A percentile compares a stretch with the other conserved stretches of the same genome.
phyloP scores from a whole-genome alignment of 441 rosid genomes.

The Populus hybrid region DNA sequence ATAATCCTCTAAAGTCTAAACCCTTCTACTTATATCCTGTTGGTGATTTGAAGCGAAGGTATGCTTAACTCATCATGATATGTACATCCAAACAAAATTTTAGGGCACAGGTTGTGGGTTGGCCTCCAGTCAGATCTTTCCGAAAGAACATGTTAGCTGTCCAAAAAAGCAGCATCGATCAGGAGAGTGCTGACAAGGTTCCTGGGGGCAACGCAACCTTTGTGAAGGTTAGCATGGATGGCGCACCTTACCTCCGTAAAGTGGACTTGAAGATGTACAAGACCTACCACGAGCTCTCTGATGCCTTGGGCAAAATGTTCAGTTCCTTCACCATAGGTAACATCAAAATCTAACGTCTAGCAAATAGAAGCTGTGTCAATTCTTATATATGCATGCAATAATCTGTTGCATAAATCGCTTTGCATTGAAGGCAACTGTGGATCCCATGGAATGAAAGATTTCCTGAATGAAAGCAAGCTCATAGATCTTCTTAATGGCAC shows the following conservation, averaged over 20 bases:
- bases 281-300: conserved; percentile 59
- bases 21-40: too few relatives aligned
- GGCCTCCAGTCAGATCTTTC: conserved; percentile 90
- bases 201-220: conserved; percentile 31
- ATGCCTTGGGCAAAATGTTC: conserved; percentile 64
- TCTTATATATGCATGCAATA: neutral
- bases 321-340: conserved; percentile 63
- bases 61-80: neutral
- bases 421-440: conserved; percentile 41
- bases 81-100: neutral
- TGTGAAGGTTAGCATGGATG: conserved; percentile 88
- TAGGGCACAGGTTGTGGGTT: conserved; percentile 89
- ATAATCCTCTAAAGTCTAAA: neutral
- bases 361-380: neutral
- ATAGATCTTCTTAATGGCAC: conserved; percentile 55
- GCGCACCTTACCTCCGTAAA: conserved; percentile 87
- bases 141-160: conserved; percentile 58
- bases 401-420: neutral
- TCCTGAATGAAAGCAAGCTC: conserved; percentile 65
- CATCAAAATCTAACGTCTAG: neutral
- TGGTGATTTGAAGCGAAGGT: too few relatives aligned
- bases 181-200: conserved; percentile 29
- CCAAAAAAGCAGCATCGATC: conserved; percentile 37
- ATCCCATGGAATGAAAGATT: conserved; percentile 78
- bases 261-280: conserved; percentile 70